Conservation (phyloP, 768 basidiomycete species). For the Lentinula guzmanii region DNA sequence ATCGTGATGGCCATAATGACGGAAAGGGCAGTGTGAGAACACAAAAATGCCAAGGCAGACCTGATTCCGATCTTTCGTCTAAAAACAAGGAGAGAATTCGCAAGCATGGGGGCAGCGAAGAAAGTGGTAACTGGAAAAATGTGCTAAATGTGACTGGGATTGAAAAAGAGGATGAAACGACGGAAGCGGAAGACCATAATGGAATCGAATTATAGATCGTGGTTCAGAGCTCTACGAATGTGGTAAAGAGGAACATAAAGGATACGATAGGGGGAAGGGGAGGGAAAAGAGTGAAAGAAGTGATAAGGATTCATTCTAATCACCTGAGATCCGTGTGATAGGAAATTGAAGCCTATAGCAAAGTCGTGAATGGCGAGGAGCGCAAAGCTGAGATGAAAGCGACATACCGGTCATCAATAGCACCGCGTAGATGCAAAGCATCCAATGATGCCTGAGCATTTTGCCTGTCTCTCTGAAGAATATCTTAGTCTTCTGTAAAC, state of each 20-base stretch:
- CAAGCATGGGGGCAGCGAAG: too few species aligned
- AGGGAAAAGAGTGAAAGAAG: neutral
- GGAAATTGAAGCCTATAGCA: slow-evolving; percentile 62
- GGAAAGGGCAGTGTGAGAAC: neutral
- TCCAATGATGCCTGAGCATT: slow-evolving; percentile 83
- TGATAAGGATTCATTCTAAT: neutral
- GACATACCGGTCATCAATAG: slow-evolving; percentile 64
- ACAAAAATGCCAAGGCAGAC: too few species aligned
- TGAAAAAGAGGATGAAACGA: neutral
- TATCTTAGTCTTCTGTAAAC: slow-evolving; percentile 49
- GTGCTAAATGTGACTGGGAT: too few species aligned
- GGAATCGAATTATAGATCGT: neutral
- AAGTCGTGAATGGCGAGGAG: neutral
- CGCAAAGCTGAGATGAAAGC: neutral
- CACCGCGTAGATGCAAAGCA: slow-evolving; percentile 77
- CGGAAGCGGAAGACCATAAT: neutral
- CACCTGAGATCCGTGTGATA: slow-evolving; percentile 70
- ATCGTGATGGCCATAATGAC: neutral
- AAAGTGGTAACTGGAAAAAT: too few species aligned
- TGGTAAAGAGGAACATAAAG: neutral
- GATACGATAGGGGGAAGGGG: neutral
- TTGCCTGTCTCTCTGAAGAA: slow-evolving; percentile 69
- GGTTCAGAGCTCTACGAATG: neutral
- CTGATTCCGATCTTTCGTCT: too few species aligned
- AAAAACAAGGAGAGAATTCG: too few species aligned